Evolutionary conservation across 768 basidiomycete species (phyloP).

Genomic region (Boletus rubescentipes): DNA sequence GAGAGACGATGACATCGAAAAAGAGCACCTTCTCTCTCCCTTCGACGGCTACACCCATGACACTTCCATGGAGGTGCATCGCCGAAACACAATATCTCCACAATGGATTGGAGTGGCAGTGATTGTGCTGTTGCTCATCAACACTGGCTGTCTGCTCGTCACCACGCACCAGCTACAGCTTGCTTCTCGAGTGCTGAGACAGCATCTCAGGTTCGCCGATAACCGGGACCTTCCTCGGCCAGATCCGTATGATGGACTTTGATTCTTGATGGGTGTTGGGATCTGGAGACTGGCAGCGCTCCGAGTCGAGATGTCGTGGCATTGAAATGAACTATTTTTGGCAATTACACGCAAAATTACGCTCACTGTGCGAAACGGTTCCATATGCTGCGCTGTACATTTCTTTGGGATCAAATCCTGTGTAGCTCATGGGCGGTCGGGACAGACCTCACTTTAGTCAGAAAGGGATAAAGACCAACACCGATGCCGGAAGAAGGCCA

Average conservation of each 20-base stretch:
- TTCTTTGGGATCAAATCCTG: neutral
- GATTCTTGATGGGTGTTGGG: conserved; percentile 2
- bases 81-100: neutral
- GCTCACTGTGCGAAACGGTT: neutral
- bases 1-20: conserved; percentile 16
- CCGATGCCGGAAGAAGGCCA: neutral
- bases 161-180: conserved; percentile 16
- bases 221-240: conserved; percentile 30
- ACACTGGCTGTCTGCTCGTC: conserved; percentile 22
- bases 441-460: neutral
- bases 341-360: neutral
- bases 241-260: conserved; percentile 32
- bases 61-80: conserved; percentile 5
- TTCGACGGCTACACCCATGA: conserved; percentile 1
- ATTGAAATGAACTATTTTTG: conserved; percentile 1
- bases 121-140: conserved; percentile 23
- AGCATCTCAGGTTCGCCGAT: conserved; percentile 20
- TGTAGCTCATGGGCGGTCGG: neutral
- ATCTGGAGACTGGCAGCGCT: neutral
- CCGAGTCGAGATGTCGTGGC: neutral
- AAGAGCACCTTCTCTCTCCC: conserved; percentile 12
- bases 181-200: conserved; percentile 16
- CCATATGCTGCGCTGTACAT: neutral
- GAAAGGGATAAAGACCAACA: neutral
- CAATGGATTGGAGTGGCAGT: conserved; percentile 17